These are phyloP conservation scores for Aureobasidium uvarum DNA, from an alignment of 2,329 filamentous ascomycete genomes.

Conservation along the genomic window DNA sequence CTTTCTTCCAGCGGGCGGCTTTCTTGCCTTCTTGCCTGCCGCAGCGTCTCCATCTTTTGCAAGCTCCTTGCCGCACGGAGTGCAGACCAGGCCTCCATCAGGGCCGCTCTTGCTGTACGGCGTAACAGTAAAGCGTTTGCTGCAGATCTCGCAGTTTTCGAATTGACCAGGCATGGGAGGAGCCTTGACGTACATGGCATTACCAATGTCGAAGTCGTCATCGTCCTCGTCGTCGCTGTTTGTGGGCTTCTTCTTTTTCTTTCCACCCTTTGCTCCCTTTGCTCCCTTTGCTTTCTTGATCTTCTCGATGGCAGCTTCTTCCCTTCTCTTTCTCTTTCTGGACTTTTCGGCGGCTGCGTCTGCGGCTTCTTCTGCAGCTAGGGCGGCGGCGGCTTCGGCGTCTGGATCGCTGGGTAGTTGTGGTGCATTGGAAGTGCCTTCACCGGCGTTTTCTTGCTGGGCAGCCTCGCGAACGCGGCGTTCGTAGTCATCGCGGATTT, in stretches of 20 bases:
- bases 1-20: constrained; percentile 56
- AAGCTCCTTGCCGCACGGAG: constrained; percentile 73
- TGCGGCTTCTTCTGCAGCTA: constrained; percentile 42
- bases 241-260: constrained; percentile 47
- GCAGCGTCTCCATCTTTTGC: constrained; percentile 60
- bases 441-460: constrained; percentile 39
- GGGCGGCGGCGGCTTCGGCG: constrained; percentile 38
- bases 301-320: constrained; percentile 45
- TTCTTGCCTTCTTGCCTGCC: constrained; percentile 57
- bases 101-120: constrained; percentile 80
- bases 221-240: constrained; percentile 47
- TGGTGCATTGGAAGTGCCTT: constrained; percentile 38
- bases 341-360: constrained; percentile 43
- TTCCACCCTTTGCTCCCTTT: constrained; percentile 53
- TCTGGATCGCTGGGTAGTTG: constrained; percentile 38
- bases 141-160: constrained; percentile 81
- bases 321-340: constrained; percentile 56
- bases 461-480: constrained; percentile 53
- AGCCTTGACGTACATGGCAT: constrained; percentile 56
- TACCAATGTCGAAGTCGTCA: constrained; percentile 49
- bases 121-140: constrained; percentile 89
- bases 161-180: constrained; percentile 75
- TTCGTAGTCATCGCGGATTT: constrained; percentile 60
- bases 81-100: constrained; percentile 81
- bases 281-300: constrained; percentile 50